Base-by-base conservation (phyloP, 1,284 basidiomycete genomes). In the Papiliotrema fonsecae region DNA sequence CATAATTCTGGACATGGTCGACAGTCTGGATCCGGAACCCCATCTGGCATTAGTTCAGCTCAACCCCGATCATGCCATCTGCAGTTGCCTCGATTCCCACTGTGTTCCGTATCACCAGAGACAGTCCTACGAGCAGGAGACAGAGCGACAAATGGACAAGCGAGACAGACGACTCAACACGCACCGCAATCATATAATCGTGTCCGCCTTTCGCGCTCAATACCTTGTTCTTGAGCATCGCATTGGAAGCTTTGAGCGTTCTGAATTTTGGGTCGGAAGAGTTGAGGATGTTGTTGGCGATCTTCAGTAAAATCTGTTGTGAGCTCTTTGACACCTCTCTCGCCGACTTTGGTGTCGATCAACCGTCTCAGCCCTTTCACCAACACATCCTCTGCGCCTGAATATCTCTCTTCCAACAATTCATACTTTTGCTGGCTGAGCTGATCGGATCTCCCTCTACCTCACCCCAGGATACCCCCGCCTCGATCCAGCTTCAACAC, bases 181-280 rank as follows among this genome's bases (percentile, higher is more conserved):
- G 54, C 48, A 73, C 71, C n/a, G 62, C 58, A 25, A 70, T 61
- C 28, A 73, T 54, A 36, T 64, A 70, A 11, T 70, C 71, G 19
- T 68, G 61, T 2, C 68, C 71, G 7, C 69, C 69, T 27, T 59
- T 62, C 2, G 58, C 57, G 14, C 49, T 42, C 30, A 72, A 45
- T 1, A 73, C 61, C 52, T 69, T 67, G 42, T 57, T 60, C 56
- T 65, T 64, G 35, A 73, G 52, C 37, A 56, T 44, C 1, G 41
- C 34, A 44, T 70, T 72, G 40, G 58, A 55, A 1, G 60, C 54
- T 56, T 68, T 69, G 18, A 73, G 40, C 0, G 48, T 55, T 26
- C 66, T 52, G 47, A 49, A 73, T 55, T 70, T 73, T 2, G 59
- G 54, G 11, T 73, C 71, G 10, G 52, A 26, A n/a, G 54, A 52